phyloP scores from a whole-genome alignment of 805 yeast species.

The Brettanomyces anomalus region DNA sequence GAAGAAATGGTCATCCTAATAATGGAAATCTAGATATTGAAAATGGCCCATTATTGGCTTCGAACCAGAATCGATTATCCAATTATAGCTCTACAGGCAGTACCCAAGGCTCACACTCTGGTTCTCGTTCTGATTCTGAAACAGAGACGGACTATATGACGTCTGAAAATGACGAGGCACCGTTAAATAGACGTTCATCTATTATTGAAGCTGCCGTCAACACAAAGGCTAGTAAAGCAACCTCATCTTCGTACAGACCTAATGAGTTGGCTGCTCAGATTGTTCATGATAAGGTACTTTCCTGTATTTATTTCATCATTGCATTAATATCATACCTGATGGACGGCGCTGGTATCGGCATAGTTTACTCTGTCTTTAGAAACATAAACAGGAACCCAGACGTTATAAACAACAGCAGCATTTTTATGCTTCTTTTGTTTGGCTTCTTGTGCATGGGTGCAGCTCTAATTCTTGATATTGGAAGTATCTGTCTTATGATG shows the following conservation, averaged over 20 bases:
- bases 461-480: conserved; percentile 32
- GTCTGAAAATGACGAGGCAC: neutral
- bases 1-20: neutral
- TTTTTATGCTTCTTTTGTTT: conserved; percentile 24
- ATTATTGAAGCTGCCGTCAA: neutral
- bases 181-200: neutral
- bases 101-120: neutral
- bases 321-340: conserved; percentile 31
- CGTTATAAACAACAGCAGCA: conserved; percentile 7
- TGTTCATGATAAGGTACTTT: conserved; percentile 34
- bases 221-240: neutral
- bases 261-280: conserved; percentile 13
- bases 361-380: conserved; percentile 22
- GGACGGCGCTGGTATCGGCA: conserved; percentile 36
- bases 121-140: neutral
- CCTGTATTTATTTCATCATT: conserved; percentile 34
- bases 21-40: neutral
- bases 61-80: neutral
- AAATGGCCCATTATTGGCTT: neutral
- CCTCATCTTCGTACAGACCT: conserved; percentile 3
- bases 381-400: conserved; percentile 3
- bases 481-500: conserved; percentile 37
- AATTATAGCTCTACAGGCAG: neutral
- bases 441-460: conserved; percentile 32
- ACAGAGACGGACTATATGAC: conserved; percentile 1